These are phyloP conservation scores for Psilocybe azurescens DNA, from an alignment of 768 basidiomycete genomes.

Conservation along the genomic window DNA sequence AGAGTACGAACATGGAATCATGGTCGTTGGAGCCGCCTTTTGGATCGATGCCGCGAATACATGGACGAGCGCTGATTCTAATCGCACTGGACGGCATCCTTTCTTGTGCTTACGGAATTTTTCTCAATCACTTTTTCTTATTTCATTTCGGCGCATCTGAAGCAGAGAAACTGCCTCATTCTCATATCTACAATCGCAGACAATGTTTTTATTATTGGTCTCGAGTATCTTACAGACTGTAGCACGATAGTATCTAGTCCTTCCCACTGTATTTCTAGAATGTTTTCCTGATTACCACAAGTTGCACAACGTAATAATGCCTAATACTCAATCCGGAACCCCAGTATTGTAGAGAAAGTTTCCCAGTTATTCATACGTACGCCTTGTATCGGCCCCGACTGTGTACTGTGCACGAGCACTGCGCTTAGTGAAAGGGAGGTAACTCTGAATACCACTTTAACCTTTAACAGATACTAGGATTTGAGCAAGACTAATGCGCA, in stretches of 20 bases:
- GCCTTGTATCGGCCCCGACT: not conserved
- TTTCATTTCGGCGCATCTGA: not conserved
- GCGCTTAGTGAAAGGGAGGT: too few species aligned
- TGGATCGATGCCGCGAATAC: slow-evolving; percentile 63
- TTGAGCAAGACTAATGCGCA: too few species aligned
- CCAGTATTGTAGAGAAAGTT: not conserved
- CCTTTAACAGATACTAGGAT: too few species aligned
- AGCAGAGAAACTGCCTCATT: too few species aligned
- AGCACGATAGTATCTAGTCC: not conserved
- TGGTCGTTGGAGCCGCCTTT: slow-evolving; percentile 69
- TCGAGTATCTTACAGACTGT: not conserved
- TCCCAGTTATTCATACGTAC: not conserved
- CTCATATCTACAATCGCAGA: too few species aligned
- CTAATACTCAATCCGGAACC: not conserved
- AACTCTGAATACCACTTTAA: too few species aligned
- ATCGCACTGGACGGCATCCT: not conserved
- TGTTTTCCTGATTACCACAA: not conserved
- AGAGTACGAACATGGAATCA: slow-evolving; percentile 72
- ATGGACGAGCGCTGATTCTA: slow-evolving; percentile 57
- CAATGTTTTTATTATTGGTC: not conserved
- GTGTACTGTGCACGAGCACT: too few species aligned
- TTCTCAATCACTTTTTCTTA: not conserved
- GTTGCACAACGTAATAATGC: not conserved
- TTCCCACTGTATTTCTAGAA: slow-evolving; percentile 3
- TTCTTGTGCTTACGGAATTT: not conserved